Evolutionary conservation across 176 grass and related monocot species (phyloP).

Genomic region (Luzula sylvatica): DNA sequence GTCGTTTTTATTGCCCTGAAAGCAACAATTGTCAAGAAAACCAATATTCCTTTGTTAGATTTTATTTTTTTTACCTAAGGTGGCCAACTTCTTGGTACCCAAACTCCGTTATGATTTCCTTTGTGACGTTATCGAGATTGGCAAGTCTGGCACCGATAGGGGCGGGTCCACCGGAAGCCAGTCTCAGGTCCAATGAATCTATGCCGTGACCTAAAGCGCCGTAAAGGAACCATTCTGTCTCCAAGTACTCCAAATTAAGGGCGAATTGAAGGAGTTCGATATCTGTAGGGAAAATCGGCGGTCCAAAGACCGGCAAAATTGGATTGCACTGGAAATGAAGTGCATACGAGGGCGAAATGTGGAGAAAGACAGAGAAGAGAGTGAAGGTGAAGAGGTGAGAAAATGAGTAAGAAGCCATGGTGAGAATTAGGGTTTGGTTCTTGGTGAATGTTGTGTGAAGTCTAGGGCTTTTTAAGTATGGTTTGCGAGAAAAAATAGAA

Average conservation of each 20-base stretch:
- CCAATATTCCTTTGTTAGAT: no score
- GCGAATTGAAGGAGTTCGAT: constrained; percentile 68
- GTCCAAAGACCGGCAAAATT: constrained; percentile 7
- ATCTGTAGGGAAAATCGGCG: constrained; percentile 45
- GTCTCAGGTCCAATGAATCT: constrained; percentile 34
- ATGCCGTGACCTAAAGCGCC: constrained; percentile 44
- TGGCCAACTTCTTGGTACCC: constrained; percentile 81
- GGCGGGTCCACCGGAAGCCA: constrained; percentile 32
- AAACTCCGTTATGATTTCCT: constrained; percentile 51
- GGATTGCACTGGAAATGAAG: constrained; percentile 23
- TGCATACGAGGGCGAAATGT: constrained; percentile 21
- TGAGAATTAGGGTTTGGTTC: not conserved
- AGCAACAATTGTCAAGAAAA: not conserved
- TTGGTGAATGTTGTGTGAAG: not conserved
- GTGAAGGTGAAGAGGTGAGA: not conserved
- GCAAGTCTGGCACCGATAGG: constrained; percentile 34
- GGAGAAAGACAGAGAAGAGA: not conserved
- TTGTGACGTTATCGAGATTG: constrained; percentile 39
- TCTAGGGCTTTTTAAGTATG: not conserved
- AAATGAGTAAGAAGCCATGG: constrained; percentile 23
- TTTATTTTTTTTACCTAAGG: constrained; percentile 22
- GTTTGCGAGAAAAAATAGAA: constrained; percentile 1
- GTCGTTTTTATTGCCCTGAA: constrained; percentile 38
- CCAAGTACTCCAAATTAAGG: constrained; percentile 67
- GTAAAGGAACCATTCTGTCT: constrained; percentile 77